Conservation (phyloP, 805 yeast genomes). For the Zygosaccharomyces gambellarensis region DNA sequence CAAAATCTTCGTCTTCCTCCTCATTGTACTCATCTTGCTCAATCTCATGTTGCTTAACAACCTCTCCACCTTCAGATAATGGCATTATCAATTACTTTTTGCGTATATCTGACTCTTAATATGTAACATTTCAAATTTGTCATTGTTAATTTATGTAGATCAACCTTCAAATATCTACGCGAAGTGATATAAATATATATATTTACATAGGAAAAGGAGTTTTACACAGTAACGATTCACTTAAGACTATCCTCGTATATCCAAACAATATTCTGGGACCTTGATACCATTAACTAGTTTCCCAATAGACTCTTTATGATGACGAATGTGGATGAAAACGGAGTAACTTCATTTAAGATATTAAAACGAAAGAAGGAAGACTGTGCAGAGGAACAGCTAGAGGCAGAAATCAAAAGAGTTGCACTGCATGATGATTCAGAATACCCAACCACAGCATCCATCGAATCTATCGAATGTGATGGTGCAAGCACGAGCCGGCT, state of each 20-base stretch:
- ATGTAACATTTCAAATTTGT: not conserved
- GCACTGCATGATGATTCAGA: conserved; percentile 63
- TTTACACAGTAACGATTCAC: not conserved
- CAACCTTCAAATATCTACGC: conserved; percentile 1
- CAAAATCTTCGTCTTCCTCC: conserved; percentile 39
- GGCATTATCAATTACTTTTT: not conserved
- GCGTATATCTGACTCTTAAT: not conserved
- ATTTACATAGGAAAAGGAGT: conserved; percentile 4
- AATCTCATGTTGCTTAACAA: conserved; percentile 11
- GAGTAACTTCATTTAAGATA: conserved; percentile 27
- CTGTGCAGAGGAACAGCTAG: conserved; percentile 38
- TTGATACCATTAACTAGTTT: not conserved
- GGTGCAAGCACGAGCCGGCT: conserved; percentile 4
- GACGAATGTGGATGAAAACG: conserved; percentile 17
- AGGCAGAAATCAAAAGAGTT: conserved; percentile 57
- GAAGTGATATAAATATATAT: not conserved
- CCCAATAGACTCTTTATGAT: conserved; percentile 1
- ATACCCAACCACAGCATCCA: conserved; percentile 30
- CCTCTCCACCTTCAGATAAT: not conserved
- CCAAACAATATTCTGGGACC: not conserved
- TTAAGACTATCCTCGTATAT: not conserved
- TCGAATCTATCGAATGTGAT: conserved; percentile 2
- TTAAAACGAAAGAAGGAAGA: conserved; percentile 71
- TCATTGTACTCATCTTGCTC: conserved; percentile 32
- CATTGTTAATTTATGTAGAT: not conserved